Evolutionary conservation across 805 yeast genomes (phyloP).

Genomic region (Candida ascalaphidarum): DNA sequence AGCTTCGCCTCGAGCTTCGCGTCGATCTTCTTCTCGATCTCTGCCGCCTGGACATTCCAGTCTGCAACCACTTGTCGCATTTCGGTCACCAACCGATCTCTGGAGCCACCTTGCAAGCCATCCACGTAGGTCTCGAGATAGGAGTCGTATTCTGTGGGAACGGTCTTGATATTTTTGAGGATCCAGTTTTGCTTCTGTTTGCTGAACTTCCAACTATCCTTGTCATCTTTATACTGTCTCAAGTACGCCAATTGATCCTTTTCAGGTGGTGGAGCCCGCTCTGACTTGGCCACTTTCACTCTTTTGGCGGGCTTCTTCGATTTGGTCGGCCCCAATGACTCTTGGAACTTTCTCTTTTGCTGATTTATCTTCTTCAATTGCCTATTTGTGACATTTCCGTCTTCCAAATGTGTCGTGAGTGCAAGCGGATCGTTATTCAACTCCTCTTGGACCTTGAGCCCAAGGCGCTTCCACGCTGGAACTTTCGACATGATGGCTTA

Average conservation of each 20-base stretch:
- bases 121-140: slow-evolving; percentile 44
- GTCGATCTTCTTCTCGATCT: slow-evolving; percentile 31
- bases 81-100: slow-evolving; percentile 45
- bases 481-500: slow-evolving; percentile 13
- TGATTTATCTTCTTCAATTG: slow-evolving; percentile 34
- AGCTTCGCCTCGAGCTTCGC: slow-evolving; percentile 21
- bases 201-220: slow-evolving; percentile 69
- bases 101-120: slow-evolving; percentile 65
- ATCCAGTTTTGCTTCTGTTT: slow-evolving; percentile 87
- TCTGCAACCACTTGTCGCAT: slow-evolving; percentile 36
- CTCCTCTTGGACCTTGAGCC: slow-evolving; percentile 51
- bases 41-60: slow-evolving; percentile 47
- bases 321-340: slow-evolving; percentile 5
- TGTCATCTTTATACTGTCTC: slow-evolving; percentile 47
- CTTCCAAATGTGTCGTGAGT: slow-evolving; percentile 36
- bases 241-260: slow-evolving; percentile 66
- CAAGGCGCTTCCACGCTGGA: slow-evolving; percentile 85
- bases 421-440: slow-evolving; percentile 38
- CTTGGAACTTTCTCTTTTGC: slow-evolving; percentile 17
- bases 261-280: slow-evolving; percentile 66
- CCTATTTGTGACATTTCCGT: slow-evolving; percentile 31
- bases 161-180: slow-evolving; percentile 46
- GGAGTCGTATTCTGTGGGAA: slow-evolving; percentile 45
- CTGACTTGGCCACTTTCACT: slow-evolving; percentile 57
- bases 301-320: slow-evolving; percentile 60